Percentiles rank a stretch among this genome's conserved stretches.
Evolutionary conservation across 805 yeast genomes (phyloP).

Genomic region (Saccharomycopsis synnaedendra): DNA sequence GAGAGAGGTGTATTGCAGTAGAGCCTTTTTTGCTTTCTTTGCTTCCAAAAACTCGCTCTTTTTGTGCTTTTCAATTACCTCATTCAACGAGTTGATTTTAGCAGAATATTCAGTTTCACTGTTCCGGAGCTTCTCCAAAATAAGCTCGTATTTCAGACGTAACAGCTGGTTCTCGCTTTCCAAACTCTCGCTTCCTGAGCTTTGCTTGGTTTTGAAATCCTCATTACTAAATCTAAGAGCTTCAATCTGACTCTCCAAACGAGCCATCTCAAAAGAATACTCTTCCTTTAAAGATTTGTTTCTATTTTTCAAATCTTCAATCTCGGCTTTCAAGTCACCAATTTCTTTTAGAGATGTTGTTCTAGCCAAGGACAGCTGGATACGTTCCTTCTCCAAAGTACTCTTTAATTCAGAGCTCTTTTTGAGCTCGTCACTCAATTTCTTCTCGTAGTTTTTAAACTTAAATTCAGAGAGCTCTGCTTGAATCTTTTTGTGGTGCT

Average conservation of each 20-base stretch:
- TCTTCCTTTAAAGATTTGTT: slow-evolving; percentile 22
- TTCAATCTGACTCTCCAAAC: slow-evolving; percentile 65
- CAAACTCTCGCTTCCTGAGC: slow-evolving; percentile 18
- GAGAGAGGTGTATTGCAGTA: slow-evolving; percentile 11
- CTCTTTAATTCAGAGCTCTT: slow-evolving; percentile 18
- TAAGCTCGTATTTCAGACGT: slow-evolving; percentile 61
- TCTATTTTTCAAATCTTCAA: slow-evolving; percentile 21
- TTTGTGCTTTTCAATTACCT: slow-evolving; percentile 30
- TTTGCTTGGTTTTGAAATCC: slow-evolving; percentile 16
- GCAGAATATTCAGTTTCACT: slow-evolving; percentile 56
- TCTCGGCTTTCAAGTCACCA: slow-evolving; percentile 21
- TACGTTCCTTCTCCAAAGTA: slow-evolving; percentile 21
- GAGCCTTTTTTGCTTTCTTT: slow-evolving; percentile 9
- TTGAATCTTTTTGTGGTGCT: slow-evolving; percentile 13
- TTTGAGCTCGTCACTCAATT: slow-evolving; percentile 1
- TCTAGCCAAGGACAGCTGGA: slow-evolving; percentile 15
- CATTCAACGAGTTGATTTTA: slow-evolving; percentile 34
- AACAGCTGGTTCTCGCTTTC: slow-evolving; percentile 40
- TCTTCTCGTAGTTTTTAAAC: slow-evolving; percentile 14
- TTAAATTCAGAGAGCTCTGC: slow-evolving; percentile 18
- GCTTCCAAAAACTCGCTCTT: slow-evolving; percentile 20
- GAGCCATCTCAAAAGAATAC: slow-evolving; percentile 33
- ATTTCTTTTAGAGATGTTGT: slow-evolving; percentile 20
- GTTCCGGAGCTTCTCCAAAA: slow-evolving; percentile 73
- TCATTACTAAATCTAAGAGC: slow-evolving; percentile 54